Evolutionary conservation across 2,329 filamentous ascomycete genomes (phyloP), one percentile per base, ranked within the genome.

Genomic region (Diplodia sapinea): DNA sequence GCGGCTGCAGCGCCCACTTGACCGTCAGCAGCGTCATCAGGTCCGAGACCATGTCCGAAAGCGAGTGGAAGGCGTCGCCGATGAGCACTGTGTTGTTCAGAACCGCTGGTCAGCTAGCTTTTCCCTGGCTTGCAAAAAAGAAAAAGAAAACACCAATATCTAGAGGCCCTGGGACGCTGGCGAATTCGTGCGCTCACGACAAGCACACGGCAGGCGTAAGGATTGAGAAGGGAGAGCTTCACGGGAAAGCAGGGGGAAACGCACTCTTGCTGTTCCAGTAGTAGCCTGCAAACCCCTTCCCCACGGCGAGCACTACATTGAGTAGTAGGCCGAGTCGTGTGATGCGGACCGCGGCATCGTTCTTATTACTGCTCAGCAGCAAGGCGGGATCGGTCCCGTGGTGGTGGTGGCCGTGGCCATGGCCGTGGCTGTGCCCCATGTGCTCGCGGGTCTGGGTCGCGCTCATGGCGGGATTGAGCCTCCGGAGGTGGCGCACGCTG

Each of bases 1-100:
- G 93, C 6, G 92, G 90, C 74, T 91, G 93, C 69, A 98, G 82
- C 69, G 94, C 96, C 89, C 92, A 97, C 23, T 94, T 94, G 56
- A 99, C 94, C 11, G 95, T 99, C 17, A 92, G 92, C 23, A 99
- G 86, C 0, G 95, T 99, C 78, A 97, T 88, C 73, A 99, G 86
- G 79, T 99, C 95, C 65, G 94, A 97, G 69, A 96, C 93, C 67
- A 99, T 87, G 80, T 99, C 95, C 59, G 94, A 96, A 72, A 98
- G 86, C 74, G 93, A 94, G 82, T 99, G 95, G 82, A 96, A 94
- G 67, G 93, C 95, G 79, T 99, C 95, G 76, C 95, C 94, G 69
- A 94, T 84, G 84, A 97, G 91, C 68, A 92, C 90, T 76, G 75
- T 73, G 50, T 2, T 74, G 54, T 57, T 20, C 59, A 38, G 4